Percentiles rank a stretch among this genome's conserved stretches.
Evolutionary conservation across 1,284 basidiomycete genomes (phyloP).

Genomic region (Ganoderma sp.): DNA sequence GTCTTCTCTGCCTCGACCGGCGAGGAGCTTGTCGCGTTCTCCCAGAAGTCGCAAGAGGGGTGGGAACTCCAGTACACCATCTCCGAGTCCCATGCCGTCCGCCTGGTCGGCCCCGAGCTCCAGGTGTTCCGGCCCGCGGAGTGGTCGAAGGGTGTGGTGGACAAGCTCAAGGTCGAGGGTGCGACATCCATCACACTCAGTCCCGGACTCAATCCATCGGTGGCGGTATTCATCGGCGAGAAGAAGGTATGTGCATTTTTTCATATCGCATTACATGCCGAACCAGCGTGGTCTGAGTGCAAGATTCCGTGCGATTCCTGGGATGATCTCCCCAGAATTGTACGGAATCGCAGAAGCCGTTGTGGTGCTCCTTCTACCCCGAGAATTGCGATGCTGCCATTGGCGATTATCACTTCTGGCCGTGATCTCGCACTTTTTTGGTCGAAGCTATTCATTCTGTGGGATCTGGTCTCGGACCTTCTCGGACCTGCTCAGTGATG

Average conservation of each 20-base stretch:
- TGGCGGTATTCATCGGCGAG: slow-evolving; percentile 93
- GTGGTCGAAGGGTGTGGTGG: slow-evolving; percentile 79
- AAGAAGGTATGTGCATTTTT: no score
- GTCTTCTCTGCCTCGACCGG: slow-evolving; percentile 85
- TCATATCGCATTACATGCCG: no score
- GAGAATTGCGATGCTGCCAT: no score
- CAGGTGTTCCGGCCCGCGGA: slow-evolving; percentile 87
- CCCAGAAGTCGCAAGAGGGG: slow-evolving; percentile 82
- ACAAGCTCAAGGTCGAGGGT: slow-evolving; percentile 84
- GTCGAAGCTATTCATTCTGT: no score
- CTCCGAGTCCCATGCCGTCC: slow-evolving; percentile 87
- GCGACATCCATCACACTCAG: slow-evolving; percentile 78
- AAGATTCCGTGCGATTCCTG: not conserved
- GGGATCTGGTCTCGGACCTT: no score
- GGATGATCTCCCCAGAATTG: not conserved
- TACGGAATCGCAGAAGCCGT: no score
- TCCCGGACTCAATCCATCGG: slow-evolving; percentile 81
- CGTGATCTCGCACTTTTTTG: no score
- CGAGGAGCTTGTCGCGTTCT: slow-evolving; percentile 80
- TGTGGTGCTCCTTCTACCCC: no score
- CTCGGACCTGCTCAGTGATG: no score
- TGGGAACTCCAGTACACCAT: slow-evolving; percentile 94
- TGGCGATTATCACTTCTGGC: no score
- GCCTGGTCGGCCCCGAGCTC: slow-evolving; percentile 84
- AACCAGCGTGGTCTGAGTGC: no score